phyloP scores from a whole-genome alignment of 306 rosid species.

The Hippophae rhamnoides region DNA sequence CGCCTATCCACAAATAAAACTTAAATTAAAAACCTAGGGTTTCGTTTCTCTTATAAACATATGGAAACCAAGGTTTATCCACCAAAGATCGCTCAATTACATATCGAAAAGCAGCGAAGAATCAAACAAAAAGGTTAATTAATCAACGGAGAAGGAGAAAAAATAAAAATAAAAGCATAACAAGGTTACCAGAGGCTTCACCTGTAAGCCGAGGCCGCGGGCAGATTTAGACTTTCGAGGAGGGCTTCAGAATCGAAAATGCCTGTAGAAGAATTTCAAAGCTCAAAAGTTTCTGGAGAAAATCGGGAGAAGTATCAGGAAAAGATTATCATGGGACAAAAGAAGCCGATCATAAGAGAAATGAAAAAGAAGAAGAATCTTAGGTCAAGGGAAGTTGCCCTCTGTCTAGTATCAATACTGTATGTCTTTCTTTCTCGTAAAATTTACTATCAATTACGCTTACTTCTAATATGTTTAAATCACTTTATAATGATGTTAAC shows the following conservation, averaged over 20 bases:
- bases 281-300: constrained; percentile 13
- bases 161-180: not conserved
- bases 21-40: constrained; percentile 3
- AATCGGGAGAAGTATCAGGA: constrained; percentile 11
- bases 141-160: not conserved
- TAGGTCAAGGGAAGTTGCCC: not conserved
- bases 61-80: not conserved
- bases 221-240: constrained; percentile 17
- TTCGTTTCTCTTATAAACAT: constrained; percentile 5
- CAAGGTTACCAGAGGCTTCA: constrained; percentile 17
- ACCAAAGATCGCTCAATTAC: not conserved
- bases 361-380: not conserved
- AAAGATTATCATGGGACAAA: constrained; percentile 22
- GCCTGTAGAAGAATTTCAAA: not conserved
- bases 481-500: no score
- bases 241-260: constrained; percentile 9
- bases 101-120: not conserved
- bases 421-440: no score
- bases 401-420: no score
- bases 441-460: no score
- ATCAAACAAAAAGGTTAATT: not conserved
- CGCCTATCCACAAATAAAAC: not conserved
- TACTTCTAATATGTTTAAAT: no score
- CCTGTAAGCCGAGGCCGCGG: constrained; percentile 43
- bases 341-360: constrained; percentile 8